These are phyloP conservation scores for Candida mesenterica DNA, from an alignment of 1,139 yeast genomes.

Conservation along the genomic window DNA sequence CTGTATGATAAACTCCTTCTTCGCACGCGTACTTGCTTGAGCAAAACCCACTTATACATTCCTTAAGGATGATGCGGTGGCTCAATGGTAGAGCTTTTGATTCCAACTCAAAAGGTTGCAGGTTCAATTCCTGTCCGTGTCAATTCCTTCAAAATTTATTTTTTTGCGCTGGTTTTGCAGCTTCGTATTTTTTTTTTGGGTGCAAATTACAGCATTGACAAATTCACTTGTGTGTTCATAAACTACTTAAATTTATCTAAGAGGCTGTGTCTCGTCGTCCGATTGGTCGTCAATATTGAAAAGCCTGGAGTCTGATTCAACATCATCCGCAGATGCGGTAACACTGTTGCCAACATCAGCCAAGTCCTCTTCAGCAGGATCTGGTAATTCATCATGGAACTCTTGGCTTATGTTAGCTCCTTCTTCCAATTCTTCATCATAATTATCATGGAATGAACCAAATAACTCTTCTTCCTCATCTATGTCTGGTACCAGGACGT, in stretches of 20 bases:
- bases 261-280: constrained; percentile 23
- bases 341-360: constrained; percentile 6
- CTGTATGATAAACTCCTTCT: too few relatives aligned
- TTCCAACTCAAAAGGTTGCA: constrained; percentile 71
- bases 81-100: constrained; percentile 94
- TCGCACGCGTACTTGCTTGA: not conserved
- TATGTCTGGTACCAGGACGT: constrained; percentile 43
- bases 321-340: constrained; percentile 7
- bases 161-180: too few relatives aligned
- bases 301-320: constrained; percentile 30
- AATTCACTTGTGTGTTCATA: too few relatives aligned
- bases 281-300: constrained; percentile 40
- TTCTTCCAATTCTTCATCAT: constrained; percentile 48
- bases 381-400: constrained; percentile 11
- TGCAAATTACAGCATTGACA: too few relatives aligned
- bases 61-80: constrained; percentile 54
- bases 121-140: constrained; percentile 32
- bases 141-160: constrained; percentile 10
- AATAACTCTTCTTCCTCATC: constrained; percentile 50
- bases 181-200: too few relatives aligned
- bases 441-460: constrained; percentile 46
- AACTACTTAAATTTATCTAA: too few relatives aligned
- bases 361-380: constrained; percentile 5
- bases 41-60: not conserved
- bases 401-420: constrained; percentile 17